Conservation (phyloP, 495 filamentous ascomycete species). For the Penicillium antarcticum region DNA sequence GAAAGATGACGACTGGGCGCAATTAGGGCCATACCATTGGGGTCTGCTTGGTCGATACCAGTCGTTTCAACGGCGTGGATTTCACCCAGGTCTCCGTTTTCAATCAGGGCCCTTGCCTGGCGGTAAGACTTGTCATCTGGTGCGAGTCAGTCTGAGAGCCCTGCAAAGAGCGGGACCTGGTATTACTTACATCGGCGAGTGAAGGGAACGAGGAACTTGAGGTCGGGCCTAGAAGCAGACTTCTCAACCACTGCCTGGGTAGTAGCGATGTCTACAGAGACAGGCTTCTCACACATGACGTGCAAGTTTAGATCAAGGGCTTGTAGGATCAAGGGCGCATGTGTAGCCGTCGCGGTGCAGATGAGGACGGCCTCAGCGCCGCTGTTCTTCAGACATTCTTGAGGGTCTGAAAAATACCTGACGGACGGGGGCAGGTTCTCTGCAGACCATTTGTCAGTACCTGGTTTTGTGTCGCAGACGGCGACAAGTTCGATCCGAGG, state of each 20-base stretch:
- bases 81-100: conserved; percentile 12
- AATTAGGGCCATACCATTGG: conserved; percentile 5
- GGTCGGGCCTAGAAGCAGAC: conserved; percentile 68
- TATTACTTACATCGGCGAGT: conserved; percentile 15
- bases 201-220: conserved; percentile 21
- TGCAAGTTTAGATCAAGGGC: conserved; percentile 14
- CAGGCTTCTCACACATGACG: conserved; percentile 22
- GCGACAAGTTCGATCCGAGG: conserved; percentile 16
- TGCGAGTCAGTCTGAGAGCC: neutral
- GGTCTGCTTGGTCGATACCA: conserved; percentile 15
- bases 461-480: conserved; percentile 16
- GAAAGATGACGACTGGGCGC: neutral
- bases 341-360: conserved; percentile 15
- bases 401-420: conserved; percentile 13
- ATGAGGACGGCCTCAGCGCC: conserved; percentile 13
- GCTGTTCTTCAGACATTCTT: conserved; percentile 14
- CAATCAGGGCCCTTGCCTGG: conserved; percentile 11
- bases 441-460: conserved; percentile 12
- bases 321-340: conserved; percentile 14
- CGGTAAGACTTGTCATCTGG: conserved; percentile 15
- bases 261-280: conserved; percentile 22
- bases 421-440: conserved; percentile 13
- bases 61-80: conserved; percentile 17
- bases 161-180: neutral
- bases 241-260: conserved; percentile 49